Conservation (phyloP, 2,329 filamentous ascomycete genomes). For the Biscogniauxia mediterranea region DNA sequence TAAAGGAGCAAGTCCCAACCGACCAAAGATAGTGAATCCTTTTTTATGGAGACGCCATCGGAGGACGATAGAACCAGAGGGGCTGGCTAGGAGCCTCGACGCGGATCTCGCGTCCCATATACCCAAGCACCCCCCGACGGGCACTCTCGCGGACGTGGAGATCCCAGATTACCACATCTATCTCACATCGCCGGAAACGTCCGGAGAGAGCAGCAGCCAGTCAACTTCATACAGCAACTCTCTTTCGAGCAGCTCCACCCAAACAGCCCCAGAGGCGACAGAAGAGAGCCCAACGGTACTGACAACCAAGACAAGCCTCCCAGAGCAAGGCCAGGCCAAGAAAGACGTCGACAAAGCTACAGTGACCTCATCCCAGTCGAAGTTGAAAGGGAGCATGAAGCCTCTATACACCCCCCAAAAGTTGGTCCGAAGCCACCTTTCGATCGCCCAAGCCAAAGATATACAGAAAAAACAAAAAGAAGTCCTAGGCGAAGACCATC, state of each 20-base stretch:
- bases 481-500: conserved; percentile 10
- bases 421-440: conserved; percentile 26
- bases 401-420: conserved; percentile 27
- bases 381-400: conserved; percentile 30
- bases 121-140: conserved; percentile 9
- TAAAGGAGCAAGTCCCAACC: conserved; percentile 6
- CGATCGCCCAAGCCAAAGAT: conserved; percentile 12
- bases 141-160: conserved; percentile 26
- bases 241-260: conserved; percentile 8
- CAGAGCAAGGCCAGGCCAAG: background rate
- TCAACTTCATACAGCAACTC: conserved; percentile 12
- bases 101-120: conserved; percentile 15
- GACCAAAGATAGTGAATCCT: conserved; percentile 23
- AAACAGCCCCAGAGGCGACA: conserved; percentile 2
- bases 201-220: conserved; percentile 8
- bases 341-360: conserved; percentile 28
- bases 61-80: conserved; percentile 25
- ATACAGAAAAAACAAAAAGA: conserved; percentile 8
- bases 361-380: conserved; percentile 40
- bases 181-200: conserved; percentile 17
- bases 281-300: conserved; percentile 12
- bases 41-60: conserved; percentile 35
- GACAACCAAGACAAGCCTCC: conserved; percentile 12
- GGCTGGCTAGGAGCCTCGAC: conserved; percentile 10
- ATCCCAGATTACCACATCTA: conserved; percentile 30